These are phyloP conservation scores for Groenewaldozyma auringiensis DNA, from an alignment of 1,139 yeast genomes.

Conservation along the genomic window DNA sequence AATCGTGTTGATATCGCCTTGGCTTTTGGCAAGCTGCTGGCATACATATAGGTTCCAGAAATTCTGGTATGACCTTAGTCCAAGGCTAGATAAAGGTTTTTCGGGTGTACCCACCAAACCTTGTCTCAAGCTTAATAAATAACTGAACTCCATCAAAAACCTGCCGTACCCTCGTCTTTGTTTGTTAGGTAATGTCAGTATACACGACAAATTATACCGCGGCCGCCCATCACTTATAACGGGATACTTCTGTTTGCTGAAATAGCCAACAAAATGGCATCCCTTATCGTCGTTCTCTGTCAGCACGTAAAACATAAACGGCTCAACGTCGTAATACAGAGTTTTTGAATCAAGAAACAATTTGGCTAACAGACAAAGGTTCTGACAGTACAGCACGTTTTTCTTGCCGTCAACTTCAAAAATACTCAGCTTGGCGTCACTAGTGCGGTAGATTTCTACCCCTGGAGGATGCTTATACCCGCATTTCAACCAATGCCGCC, in stretches of 20 bases:
- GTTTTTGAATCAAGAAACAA: conserved; percentile 86
- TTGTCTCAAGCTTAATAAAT: conserved; percentile 66
- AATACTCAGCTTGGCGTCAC: conserved; percentile 40
- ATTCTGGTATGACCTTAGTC: conserved; percentile 74
- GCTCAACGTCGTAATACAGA: conserved; percentile 88
- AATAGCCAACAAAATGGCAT: conserved; percentile 86
- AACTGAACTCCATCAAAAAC: conserved; percentile 81
- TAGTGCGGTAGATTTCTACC: conserved; percentile 66
- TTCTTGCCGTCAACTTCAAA: conserved; percentile 94
- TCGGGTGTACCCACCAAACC: conserved; percentile 87
- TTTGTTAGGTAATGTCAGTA: conserved; percentile 77
- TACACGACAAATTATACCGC: conserved; percentile 75
- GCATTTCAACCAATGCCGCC: conserved; percentile 70
- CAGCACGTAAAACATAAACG: conserved; percentile 79
- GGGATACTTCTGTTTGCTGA: conserved; percentile 71
- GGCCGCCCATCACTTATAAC: neutral
- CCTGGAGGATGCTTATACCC: conserved; percentile 78
- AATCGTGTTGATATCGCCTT: conserved; percentile 31
- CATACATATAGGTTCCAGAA: conserved; percentile 55
- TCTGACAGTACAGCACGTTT: conserved; percentile 76
- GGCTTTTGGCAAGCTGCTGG: neutral
- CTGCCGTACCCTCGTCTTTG: conserved; percentile 89
- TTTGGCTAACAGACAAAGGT: conserved; percentile 81
- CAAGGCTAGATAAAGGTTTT: conserved; percentile 83
- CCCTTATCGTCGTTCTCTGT: conserved; percentile 57